Evolutionary conservation across 1,284 basidiomycete species (phyloP).

Genomic region (Schizopora paradoxa): DNA sequence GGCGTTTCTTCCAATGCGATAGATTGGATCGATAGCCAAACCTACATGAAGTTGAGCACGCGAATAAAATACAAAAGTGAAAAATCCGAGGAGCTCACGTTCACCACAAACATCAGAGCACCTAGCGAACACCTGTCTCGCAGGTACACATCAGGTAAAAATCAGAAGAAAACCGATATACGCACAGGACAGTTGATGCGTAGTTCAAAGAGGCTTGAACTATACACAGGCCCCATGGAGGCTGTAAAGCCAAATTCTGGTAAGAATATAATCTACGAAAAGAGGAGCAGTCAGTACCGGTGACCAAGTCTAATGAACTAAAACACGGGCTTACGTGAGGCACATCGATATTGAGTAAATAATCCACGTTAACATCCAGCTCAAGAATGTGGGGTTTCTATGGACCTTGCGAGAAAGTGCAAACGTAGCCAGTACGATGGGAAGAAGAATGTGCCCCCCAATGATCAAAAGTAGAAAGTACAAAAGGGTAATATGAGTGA

Average conservation of each 20-base stretch:
- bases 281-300: background rate
- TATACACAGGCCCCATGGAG: background rate
- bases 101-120: no score
- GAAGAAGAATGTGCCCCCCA: slow-evolving; percentile 1
- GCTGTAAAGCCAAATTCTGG: background rate
- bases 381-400: no score
- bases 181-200: background rate
- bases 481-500: no score
- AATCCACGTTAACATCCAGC: no score
- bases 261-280: background rate
- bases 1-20: no score
- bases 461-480: background rate
- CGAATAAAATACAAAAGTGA: no score
- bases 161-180: no score
- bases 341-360: slow-evolving; percentile 8
- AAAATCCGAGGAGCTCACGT: no score
- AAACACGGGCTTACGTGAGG: slow-evolving; percentile 2
- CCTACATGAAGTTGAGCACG: no score
- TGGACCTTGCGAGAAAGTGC: background rate
- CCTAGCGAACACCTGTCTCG: no score
- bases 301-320: background rate
- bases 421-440: background rate
- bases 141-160: no score
- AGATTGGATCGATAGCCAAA: no score
- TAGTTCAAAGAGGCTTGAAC: background rate